Evolutionary conservation across 2,329 filamentous ascomycete species (phyloP), one percentile per base, ranked within the genome.

Genomic region (Epichloe sibirici): DNA sequence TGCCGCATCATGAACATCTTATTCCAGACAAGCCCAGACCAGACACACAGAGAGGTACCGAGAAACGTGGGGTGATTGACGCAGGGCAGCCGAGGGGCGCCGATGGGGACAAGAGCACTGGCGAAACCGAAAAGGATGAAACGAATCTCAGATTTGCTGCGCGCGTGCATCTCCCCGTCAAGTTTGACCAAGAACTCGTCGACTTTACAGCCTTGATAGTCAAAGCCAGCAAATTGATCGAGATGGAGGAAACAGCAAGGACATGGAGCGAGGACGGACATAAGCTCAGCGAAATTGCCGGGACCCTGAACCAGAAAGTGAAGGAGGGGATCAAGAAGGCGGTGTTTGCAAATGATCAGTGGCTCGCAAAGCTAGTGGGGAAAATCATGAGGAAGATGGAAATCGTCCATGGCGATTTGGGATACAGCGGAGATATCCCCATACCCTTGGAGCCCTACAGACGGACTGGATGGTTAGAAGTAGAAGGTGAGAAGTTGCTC

Each of bases 281-380:
- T 6, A 53, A 38, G 52, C 23, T 53, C n/a, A 53, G 37, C 21
- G 52, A 53, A 15, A 25, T 53, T 7, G 42, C 52, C 5, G 48
- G 52, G 5, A 15, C 44, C 1, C 31, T 53, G 35, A 53, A 51
- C 23, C 66, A 64, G 54, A 74, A 90, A 53, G 67, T 85, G 56
- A 70, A 70, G 53, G 74, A 73, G 56, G 56, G 86, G 57, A 59
- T 65, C 42, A 56, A 61, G 37, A 57, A 61, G 43, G 48, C 59
- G 53, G 62, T 63, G 13, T 56, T 62, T 15, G 60, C 62, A 48
- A 55, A 59, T 37, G 58, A 53, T n/a, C 48, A 53, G 13, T 47
- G 48, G 52, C 35, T 53, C 7, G 48, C 52, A 25, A 53, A 37
- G 31, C 44, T 53, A 15, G 52, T 53, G 37, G 52, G 52, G 7